Evolutionary conservation across 1,284 basidiomycete species (phyloP).

Genomic region (Apiotrichum laibachii): DNA sequence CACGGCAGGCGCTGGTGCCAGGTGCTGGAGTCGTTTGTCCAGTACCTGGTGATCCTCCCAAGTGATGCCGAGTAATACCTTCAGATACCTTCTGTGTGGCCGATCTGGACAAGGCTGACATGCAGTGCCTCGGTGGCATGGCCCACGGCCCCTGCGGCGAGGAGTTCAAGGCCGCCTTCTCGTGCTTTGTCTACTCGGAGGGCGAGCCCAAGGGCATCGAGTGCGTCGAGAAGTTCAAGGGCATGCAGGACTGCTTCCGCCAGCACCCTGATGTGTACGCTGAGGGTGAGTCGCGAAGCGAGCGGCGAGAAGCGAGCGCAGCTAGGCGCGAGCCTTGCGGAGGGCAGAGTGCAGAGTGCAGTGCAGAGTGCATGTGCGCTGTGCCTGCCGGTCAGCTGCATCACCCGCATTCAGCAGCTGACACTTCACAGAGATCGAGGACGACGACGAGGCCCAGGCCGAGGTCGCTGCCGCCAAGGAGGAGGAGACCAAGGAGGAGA

Average conservation of each 20-base stretch:
- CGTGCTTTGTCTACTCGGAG: slow-evolving; percentile 93
- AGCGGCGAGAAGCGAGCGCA: neutral
- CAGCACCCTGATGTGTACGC: slow-evolving; percentile 93
- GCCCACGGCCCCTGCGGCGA: slow-evolving; percentile 93
- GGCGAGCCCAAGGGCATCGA: slow-evolving; percentile 96
- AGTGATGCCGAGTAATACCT: no score
- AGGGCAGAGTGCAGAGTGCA: neutral
- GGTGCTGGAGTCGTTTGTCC: no score
- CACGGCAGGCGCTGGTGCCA: no score
- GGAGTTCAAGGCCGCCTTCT: slow-evolving; percentile 93
- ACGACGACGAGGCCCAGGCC: slow-evolving; percentile 32
- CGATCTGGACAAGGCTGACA: neutral
- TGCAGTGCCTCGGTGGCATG: slow-evolving; percentile 89
- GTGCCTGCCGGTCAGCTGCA: no score
- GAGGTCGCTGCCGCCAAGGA: neutral
- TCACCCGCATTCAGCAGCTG: neutral
- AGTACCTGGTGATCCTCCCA: no score
- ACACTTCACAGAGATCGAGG: slow-evolving; percentile 37
- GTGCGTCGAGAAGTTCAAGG: slow-evolving; percentile 96
- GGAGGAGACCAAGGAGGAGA: neutral
- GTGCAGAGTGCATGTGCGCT: neutral
- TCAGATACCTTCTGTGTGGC: no score
- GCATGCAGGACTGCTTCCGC: slow-evolving; percentile 97
- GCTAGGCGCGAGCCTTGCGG: neutral
- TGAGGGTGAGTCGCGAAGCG: slow-evolving; percentile 65